Conservation (phyloP, 306 rosid species). For the Vachellia pachyceras region DNA sequence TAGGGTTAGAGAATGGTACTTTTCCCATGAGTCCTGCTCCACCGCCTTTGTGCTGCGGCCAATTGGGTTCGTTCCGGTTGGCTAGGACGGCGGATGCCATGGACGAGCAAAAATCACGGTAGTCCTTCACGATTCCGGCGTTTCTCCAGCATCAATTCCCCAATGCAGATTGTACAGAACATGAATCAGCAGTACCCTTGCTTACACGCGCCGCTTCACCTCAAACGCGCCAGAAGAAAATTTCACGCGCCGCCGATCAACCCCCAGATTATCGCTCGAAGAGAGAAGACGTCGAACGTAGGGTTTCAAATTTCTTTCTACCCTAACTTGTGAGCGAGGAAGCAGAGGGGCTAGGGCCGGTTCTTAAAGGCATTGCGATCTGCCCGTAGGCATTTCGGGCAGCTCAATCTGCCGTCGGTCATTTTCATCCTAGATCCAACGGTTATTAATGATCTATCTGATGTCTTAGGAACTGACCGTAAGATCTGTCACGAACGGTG, state of each 20-base stretch:
- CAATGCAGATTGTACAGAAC: conserved; percentile 37
- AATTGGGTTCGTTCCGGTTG: conserved; percentile 72
- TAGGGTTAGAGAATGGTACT: conserved; percentile 51
- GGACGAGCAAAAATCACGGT: conserved; percentile 20
- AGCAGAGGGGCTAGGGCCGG: conserved; percentile 48
- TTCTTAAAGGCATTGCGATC: conserved; percentile 91
- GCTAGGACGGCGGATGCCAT: conserved; percentile 91
- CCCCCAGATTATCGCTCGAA: background rate
- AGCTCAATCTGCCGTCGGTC: background rate
- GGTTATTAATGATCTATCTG: background rate
- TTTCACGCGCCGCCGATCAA: background rate
- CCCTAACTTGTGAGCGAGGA: conserved; percentile 70
- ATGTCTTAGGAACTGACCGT: conserved; percentile 53
- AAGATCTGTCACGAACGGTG: conserved; percentile 64
- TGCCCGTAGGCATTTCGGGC: conserved; percentile 74
- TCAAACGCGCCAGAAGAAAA: conserved; percentile 33
- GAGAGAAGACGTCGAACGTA: conserved; percentile 8
- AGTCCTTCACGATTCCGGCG: conserved; percentile 30
- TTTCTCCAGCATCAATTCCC: conserved; percentile 47
- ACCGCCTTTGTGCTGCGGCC: conserved; percentile 73
- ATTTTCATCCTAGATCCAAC: conserved; percentile 31
- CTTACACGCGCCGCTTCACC: conserved; percentile 40
- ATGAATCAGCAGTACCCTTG: conserved; percentile 39
- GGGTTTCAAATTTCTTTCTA: conserved; percentile 48
- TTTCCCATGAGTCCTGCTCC: conserved; percentile 91